phyloP scores from a whole-genome alignment of 1,284 basidiomycete species.

The Sphaerobolus stellatus region DNA sequence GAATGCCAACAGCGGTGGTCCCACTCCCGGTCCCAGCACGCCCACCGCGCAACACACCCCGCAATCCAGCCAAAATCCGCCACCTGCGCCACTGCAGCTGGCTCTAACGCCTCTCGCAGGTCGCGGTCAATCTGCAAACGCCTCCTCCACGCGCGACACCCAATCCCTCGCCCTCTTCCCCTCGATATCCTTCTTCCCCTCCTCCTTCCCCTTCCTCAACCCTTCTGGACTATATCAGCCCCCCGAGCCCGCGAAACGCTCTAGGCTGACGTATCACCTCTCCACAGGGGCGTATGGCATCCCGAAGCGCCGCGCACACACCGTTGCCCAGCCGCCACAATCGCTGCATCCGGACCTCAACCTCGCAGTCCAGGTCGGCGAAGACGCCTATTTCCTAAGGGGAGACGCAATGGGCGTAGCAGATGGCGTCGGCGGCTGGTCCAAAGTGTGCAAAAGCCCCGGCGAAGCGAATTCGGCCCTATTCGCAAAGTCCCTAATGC shows the following conservation, averaged over 20 bases:
- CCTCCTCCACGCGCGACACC: no score
- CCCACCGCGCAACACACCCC: no score
- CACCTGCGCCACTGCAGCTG: no score
- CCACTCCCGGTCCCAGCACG: no score
- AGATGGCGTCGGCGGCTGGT: conserved; percentile 89
- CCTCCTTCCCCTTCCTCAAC: conserved; percentile 45
- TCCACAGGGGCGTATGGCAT: conserved; percentile 77
- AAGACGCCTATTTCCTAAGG: conserved; percentile 83
- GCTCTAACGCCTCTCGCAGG: no score
- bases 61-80: no score
- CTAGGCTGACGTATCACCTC: conserved; percentile 54
- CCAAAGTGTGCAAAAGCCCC: conserved; percentile 35
- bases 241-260: conserved; percentile 20
- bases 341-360: conserved; percentile 29
- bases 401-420: conserved; percentile 85
- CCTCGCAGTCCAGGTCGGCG: conserved; percentile 73
- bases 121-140: no score
- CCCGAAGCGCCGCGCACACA: conserved; percentile 38
- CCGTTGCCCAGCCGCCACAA: conserved; percentile 26
- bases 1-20: no score
- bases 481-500: conserved; percentile 85
- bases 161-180: conserved; percentile 34
- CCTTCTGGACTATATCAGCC: conserved; percentile 33
- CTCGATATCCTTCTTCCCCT: conserved; percentile 42
- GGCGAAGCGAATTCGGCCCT: conserved; percentile 47